Percentiles rank a stretch among this genome's conserved stretches.
phyloP scores from a whole-genome alignment of 441 rosid genomes.

The Populus hybrid region DNA sequence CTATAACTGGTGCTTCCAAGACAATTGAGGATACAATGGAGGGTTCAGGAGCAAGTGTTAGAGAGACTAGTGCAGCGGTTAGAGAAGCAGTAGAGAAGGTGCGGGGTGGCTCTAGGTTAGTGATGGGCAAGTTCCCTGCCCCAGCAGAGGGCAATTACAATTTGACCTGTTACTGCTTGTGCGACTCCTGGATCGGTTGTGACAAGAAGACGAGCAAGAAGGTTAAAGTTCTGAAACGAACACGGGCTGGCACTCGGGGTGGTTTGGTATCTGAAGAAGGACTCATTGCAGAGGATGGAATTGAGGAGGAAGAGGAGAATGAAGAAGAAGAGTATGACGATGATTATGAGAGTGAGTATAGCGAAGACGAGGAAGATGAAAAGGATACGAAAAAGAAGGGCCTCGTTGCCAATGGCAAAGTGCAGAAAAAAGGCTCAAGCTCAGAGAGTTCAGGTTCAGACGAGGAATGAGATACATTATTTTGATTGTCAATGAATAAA shows the following conservation, averaged over 20 bases:
- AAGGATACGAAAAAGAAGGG: conserved; percentile 61
- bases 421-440: conserved; percentile 45
- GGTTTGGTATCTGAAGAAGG: conserved; percentile 68
- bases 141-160: conserved; percentile 81
- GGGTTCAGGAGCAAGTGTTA: conserved; percentile 74
- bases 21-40: conserved; percentile 90
- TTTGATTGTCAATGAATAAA: conserved; percentile 17
- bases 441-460: conserved; percentile 73
- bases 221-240: conserved; percentile 75
- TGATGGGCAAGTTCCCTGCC: conserved; percentile 90
- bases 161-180: conserved; percentile 77
- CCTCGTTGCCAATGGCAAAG: conserved; percentile 46
- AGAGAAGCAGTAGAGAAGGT: conserved; percentile 79
- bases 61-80: conserved; percentile 65
- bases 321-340: conserved; percentile 86
- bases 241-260: conserved; percentile 80
- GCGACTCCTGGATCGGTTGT: conserved; percentile 95
- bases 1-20: conserved; percentile 77
- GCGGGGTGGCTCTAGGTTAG: conserved; percentile 71
- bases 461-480: conserved; percentile 46
- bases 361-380: conserved; percentile 85
- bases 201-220: conserved; percentile 63
- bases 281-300: conserved; percentile 66
- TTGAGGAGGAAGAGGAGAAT: conserved; percentile 88
- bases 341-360: conserved; percentile 92